Evolutionary conservation across 2,329 filamentous ascomycete species (phyloP), one percentile per base, ranked within the genome.

Genomic region (Fusarium sp.): DNA sequence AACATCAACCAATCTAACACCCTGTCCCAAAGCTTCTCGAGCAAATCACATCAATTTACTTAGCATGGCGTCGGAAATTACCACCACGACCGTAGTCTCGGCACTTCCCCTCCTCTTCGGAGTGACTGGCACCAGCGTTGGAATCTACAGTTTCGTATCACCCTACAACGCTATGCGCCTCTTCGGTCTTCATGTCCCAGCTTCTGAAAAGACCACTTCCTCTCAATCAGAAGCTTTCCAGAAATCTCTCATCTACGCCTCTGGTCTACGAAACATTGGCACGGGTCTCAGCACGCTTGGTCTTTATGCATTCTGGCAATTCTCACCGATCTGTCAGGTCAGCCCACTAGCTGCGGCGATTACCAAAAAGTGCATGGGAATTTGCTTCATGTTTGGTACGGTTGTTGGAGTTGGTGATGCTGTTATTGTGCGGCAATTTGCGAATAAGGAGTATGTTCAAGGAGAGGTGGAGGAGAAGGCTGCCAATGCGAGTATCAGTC

Each of bases 61-160:
- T 38, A 63, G 17, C 20, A 64, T 69, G 65, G 35, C 45, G 2
- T 33, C 58, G 1, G n/a, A 57, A 33, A 38, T 67, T 2, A 44
- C 50, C 13, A 55, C 57, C 5, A 41, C 64, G 10, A 32, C 69
- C 14, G 26, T 65, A 7, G 40, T 55, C 15, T 64, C 69, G 10
- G 59, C 46, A 9, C 15, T 72, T 18, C 69, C 69, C 23, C 32
- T 69, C 26, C 26, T 72, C 42, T 64, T 71, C n/a, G 52, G 69
- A 38, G 32, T 70, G 17, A 52, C 55, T 0, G 37, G 64, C 26
- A 49, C 62, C 6, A 54, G 69, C 18, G 23, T 71, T 18, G 69
- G 69, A 33, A 66, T 71, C 32, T 72, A 71, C 46, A 70, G 69
- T 46, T 72, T 71, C 35, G 42, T 71, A 2, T 71, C 69, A 1